Conservation (phyloP, 2,329 filamentous ascomycete species). For the Curvularia verruculosa region DNA sequence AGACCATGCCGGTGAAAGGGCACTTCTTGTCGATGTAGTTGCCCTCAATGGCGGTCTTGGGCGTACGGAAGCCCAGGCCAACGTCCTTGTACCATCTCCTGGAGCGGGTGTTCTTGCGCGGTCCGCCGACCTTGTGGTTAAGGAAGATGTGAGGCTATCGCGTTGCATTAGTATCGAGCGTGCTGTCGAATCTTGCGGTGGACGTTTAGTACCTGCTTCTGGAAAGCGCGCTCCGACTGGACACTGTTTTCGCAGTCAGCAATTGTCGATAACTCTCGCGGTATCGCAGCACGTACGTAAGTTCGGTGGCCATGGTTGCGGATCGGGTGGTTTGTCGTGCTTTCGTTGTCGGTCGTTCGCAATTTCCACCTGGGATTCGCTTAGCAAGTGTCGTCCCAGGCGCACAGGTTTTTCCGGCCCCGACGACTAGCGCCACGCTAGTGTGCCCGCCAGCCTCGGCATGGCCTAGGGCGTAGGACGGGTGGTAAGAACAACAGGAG, state of each 20-base stretch:
- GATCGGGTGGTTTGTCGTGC: constrained; percentile 46
- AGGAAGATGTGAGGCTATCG: constrained; percentile 98
- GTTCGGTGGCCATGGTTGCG: constrained; percentile 54
- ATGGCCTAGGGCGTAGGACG: constrained; percentile 7
- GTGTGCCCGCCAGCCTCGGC: constrained; percentile 12
- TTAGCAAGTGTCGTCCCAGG: constrained; percentile 14
- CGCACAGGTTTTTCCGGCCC: constrained; percentile 14
- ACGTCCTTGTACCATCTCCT: constrained; percentile 99
- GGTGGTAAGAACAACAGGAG: neutral
- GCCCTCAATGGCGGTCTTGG: constrained; percentile 98
- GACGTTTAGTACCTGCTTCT: constrained; percentile 66
- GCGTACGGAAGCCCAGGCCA: constrained; percentile 98
- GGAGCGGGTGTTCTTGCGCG: constrained; percentile 50
- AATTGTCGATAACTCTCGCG: constrained; percentile 10
- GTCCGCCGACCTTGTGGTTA: constrained; percentile 89
- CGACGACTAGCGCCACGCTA: constrained; percentile 13
- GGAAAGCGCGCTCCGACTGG: constrained; percentile 99
- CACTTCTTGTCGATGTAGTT: constrained; percentile 99
- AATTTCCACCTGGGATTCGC: constrained; percentile 22
- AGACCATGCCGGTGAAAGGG: constrained; percentile 98
- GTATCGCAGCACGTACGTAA: constrained; percentile 46
- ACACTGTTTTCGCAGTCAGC: constrained; percentile 72
- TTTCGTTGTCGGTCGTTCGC: constrained; percentile 24
- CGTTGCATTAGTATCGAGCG: constrained; percentile 39
- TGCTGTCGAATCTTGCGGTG: constrained; percentile 20